Conservation (phyloP, 2,329 filamentous ascomycete species). For the Aulographum hederae region DNA sequence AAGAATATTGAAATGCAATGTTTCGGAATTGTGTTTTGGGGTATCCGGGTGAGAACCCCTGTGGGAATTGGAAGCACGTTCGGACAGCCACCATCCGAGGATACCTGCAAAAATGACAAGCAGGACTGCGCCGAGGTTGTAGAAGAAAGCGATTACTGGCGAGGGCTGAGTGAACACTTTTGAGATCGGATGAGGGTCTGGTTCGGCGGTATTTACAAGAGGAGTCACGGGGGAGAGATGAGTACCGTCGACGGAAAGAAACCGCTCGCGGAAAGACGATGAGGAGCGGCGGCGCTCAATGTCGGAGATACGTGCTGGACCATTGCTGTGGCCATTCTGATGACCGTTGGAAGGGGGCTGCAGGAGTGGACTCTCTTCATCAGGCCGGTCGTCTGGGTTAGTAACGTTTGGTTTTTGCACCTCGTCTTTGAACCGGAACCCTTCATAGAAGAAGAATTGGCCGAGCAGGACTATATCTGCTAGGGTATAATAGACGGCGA, state of each 20-base stretch:
- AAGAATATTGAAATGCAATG: slow-evolving; percentile 50
- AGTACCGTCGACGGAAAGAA: slow-evolving; percentile 40
- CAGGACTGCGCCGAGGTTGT: slow-evolving; percentile 56
- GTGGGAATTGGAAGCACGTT: slow-evolving; percentile 21
- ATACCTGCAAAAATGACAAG: slow-evolving; percentile 74
- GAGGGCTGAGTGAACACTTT: slow-evolving; percentile 23
- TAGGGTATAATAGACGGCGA: slow-evolving; percentile 87
- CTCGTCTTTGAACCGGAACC: slow-evolving; percentile 36
- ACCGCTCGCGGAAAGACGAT: slow-evolving; percentile 26
- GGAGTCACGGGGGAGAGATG: slow-evolving; percentile 73
- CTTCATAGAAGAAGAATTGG: slow-evolving; percentile 93
- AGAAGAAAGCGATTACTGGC: slow-evolving; percentile 41
- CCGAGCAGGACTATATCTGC: slow-evolving; percentile 74
- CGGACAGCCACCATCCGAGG: slow-evolving; percentile 66
- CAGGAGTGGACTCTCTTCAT: slow-evolving; percentile 17
- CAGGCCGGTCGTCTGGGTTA: no score
- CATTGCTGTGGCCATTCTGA: slow-evolving; percentile 10
- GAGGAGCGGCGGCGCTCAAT: slow-evolving; percentile 12
- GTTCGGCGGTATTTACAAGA: slow-evolving; percentile 25
- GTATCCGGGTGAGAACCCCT: slow-evolving; percentile 9
- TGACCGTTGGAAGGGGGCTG: slow-evolving; percentile 9
- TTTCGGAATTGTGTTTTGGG: slow-evolving; percentile 24
- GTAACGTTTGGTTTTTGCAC: slow-evolving; percentile 11
- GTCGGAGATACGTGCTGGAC: slow-evolving; percentile 22
- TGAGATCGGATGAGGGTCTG: slow-evolving; percentile 16